A percentile compares a stretch with the other conserved stretches of the same genome.
phyloP scores from a whole-genome alignment of 2,329 filamentous ascomycete genomes.

The Fusarium sp. region DNA sequence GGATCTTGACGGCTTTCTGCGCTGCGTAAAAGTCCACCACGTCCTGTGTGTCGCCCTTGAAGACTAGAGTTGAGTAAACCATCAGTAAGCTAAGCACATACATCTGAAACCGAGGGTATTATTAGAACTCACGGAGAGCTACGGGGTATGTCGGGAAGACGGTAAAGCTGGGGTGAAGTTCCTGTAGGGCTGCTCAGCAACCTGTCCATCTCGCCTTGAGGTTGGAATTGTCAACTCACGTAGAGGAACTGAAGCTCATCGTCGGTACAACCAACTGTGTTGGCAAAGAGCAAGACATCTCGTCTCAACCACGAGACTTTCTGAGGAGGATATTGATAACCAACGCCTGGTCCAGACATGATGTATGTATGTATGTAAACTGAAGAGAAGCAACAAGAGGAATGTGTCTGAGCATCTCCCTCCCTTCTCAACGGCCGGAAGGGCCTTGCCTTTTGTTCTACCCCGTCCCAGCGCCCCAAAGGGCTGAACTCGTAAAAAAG shows the following conservation, averaged over 20 bases:
- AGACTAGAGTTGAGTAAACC: background rate
- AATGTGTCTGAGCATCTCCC: background rate
- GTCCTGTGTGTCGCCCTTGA: background rate
- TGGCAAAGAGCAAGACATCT: slow-evolving; percentile 89
- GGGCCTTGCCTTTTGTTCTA: background rate
- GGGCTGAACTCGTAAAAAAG: background rate
- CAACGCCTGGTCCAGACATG: slow-evolving; percentile 67
- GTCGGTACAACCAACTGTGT: slow-evolving; percentile 85
- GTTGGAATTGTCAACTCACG: slow-evolving; percentile 60
- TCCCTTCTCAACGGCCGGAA: background rate
- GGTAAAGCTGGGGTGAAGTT: slow-evolving; percentile 86
- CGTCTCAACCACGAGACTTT: slow-evolving; percentile 89
- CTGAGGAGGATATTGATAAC: slow-evolving; percentile 82
- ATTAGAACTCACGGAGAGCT: slow-evolving; percentile 74
- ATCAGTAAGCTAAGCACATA: slow-evolving; percentile 62
- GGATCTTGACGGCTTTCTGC: slow-evolving; percentile 74
- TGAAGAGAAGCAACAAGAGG: background rate
- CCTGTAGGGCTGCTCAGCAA: slow-evolving; percentile 60
- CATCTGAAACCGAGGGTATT: slow-evolving; percentile 37
- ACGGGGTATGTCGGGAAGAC: slow-evolving; percentile 92
- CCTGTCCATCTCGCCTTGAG: background rate
- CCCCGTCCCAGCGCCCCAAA: background rate
- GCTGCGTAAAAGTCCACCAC: slow-evolving; percentile 73
- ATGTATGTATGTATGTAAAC: background rate
- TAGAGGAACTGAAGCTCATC: slow-evolving; percentile 95